phyloP scores from a whole-genome alignment of 2,329 filamentous ascomycete species.

The Colletotrichum coccodes region DNA sequence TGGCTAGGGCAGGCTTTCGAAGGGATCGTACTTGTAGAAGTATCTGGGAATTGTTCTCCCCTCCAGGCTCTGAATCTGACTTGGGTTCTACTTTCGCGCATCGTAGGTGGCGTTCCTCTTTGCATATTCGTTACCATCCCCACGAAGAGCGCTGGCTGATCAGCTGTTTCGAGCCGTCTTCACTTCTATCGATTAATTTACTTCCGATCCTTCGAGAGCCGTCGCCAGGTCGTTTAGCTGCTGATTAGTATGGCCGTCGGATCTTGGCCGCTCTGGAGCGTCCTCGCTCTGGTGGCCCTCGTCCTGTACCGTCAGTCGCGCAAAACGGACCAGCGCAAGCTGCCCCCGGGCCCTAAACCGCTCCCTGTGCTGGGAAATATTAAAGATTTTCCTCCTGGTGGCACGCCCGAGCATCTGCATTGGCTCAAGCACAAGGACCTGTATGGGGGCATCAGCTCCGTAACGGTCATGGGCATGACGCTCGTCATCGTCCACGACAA shows the following conservation, averaged over 20 bases:
- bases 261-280: neutral
- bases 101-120: too few relatives aligned
- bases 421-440: slow-evolving; percentile 52
- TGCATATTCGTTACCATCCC: neutral
- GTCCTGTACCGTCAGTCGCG: neutral
- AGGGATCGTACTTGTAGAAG: too few relatives aligned
- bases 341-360: slow-evolving; percentile 61
- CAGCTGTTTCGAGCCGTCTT: neutral
- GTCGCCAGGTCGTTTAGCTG: neutral
- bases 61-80: too few relatives aligned
- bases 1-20: too few relatives aligned
- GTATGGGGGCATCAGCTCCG: slow-evolving; percentile 50
- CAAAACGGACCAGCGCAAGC: neutral
- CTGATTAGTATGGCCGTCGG: neutral
- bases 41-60: too few relatives aligned
- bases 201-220: neutral
- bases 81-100: too few relatives aligned
- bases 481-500: slow-evolving; percentile 52
- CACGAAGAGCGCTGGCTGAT: neutral
- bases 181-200: neutral
- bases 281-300: slow-evolving; percentile 8
- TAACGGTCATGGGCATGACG: slow-evolving; percentile 51
- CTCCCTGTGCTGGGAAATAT: slow-evolving; percentile 61
- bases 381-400: slow-evolving; percentile 53
- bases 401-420: slow-evolving; percentile 48